These are phyloP conservation scores for Paracoccidioides lutzii DNA, from an alignment of 2,329 filamentous ascomycete genomes.

Conservation along the genomic window DNA sequence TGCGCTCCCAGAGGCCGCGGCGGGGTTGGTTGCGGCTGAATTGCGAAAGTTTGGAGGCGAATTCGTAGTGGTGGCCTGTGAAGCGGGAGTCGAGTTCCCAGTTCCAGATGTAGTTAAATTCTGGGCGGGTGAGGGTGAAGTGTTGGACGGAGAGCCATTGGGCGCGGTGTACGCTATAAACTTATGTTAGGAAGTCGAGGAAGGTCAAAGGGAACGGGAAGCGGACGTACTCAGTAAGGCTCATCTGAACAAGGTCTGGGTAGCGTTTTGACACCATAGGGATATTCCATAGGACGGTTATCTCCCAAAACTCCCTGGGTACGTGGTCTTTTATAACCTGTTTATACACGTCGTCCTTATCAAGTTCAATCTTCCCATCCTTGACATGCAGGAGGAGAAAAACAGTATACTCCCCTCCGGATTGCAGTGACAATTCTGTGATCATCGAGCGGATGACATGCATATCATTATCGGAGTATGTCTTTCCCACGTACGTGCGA, in stretches of 20 bases:
- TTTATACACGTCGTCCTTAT: constrained; percentile 55
- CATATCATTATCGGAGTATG: constrained; percentile 67
- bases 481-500: constrained; percentile 67
- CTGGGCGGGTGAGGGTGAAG: constrained; percentile 61
- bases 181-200: constrained; percentile 20
- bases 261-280: constrained; percentile 35
- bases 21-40: constrained; percentile 43
- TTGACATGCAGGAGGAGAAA: constrained; percentile 78
- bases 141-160: constrained; percentile 64
- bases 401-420: constrained; percentile 75
- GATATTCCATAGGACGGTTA: constrained; percentile 63
- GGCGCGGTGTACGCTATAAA: constrained; percentile 40
- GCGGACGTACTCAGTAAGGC: constrained; percentile 38
- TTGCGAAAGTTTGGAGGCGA: constrained; percentile 51
- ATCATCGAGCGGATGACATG: constrained; percentile 75
- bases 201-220: neutral
- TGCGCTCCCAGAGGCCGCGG: constrained; percentile 47
- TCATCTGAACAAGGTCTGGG: constrained; percentile 20
- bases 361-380: constrained; percentile 61
- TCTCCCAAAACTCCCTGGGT: constrained; percentile 55
- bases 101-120: constrained; percentile 76
- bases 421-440: constrained; percentile 64
- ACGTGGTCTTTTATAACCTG: constrained; percentile 49
- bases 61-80: constrained; percentile 70
- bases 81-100: constrained; percentile 76